Conservation (phyloP, 179 eudicot genomes). For the Silene vulgaris region DNA sequence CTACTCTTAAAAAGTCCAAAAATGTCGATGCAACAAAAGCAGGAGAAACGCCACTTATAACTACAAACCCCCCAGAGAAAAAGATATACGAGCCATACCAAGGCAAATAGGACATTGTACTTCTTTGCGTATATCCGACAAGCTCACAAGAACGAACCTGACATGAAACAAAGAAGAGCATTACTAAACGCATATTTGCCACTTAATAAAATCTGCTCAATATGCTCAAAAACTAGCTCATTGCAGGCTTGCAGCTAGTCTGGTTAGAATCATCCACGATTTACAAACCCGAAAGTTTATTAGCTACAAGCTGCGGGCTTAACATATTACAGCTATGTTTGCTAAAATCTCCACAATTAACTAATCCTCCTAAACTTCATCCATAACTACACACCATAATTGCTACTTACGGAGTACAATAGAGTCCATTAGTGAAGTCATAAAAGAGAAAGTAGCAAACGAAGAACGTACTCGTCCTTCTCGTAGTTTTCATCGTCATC, state of each 20-base stretch:
- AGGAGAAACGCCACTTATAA: not conserved
- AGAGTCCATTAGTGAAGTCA: slow-evolving; percentile 5
- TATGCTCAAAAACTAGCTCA: too few species aligned
- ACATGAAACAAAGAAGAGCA: slow-evolving; percentile 17
- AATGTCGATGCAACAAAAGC: not conserved
- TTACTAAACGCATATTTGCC: slow-evolving; percentile 17
- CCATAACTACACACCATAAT: not conserved
- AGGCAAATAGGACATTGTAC: slow-evolving; percentile 88
- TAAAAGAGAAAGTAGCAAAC: not conserved
- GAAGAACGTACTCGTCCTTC: slow-evolving; percentile 19
- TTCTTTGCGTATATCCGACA: slow-evolving; percentile 82
- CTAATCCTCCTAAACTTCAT: too few species aligned
- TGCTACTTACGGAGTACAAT: not conserved
- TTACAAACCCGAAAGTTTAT: not conserved
- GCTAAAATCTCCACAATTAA: not conserved
- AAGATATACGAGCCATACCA: slow-evolving; percentile 37
- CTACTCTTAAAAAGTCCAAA: too few species aligned
- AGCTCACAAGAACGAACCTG: slow-evolving; percentile 53
- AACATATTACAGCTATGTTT: slow-evolving; percentile 8
- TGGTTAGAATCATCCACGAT: not conserved
- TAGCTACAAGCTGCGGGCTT: not conserved
- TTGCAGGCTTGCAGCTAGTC: not conserved
- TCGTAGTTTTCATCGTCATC: slow-evolving; percentile 4
- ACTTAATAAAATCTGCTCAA: not conserved
- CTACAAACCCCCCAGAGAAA: not conserved